These are phyloP conservation scores for Gymnopus androsaceus DNA, from an alignment of 1,284 basidiomycete genomes.

Conservation along the genomic window DNA sequence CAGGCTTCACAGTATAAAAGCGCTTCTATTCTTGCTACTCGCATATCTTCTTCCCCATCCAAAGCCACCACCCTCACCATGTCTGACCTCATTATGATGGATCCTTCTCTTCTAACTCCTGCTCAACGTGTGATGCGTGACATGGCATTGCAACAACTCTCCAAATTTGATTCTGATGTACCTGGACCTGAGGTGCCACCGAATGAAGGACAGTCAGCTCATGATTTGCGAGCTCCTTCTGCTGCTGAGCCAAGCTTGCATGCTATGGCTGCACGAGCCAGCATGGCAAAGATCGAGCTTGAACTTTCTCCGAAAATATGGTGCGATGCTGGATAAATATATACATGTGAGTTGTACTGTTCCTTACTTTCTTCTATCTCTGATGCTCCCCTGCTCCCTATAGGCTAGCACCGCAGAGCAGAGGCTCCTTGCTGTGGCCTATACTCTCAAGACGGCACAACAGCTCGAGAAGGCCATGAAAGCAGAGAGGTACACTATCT, in stretches of 20 bases:
- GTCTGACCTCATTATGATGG: not conserved
- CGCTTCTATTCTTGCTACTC: not conserved
- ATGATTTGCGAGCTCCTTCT: not conserved
- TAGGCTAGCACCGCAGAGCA: not conserved
- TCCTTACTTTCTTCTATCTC: not conserved
- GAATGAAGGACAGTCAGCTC: not conserved
- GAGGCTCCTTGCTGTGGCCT: not conserved
- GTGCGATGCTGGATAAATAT: not conserved
- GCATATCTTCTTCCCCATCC: not conserved
- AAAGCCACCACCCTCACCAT: not conserved
- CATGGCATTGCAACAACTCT: not conserved
- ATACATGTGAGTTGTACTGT: not conserved
- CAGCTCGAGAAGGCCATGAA: not conserved
- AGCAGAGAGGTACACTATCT: not conserved
- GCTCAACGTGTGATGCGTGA: not conserved
- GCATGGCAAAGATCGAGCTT: not conserved
- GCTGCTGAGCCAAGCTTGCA: not conserved
- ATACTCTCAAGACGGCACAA: not conserved
- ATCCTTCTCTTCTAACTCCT: not conserved
- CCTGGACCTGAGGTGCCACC: not conserved
- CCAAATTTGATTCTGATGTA: too few species aligned
- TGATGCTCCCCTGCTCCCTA: too few species aligned
- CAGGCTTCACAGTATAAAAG: too few species aligned
- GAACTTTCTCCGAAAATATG: not conserved
- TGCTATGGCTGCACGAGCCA: not conserved